These are phyloP conservation scores for Lolium perenne DNA, from an alignment of 176 grass and related monocot genomes.

Conservation along the genomic window DNA sequence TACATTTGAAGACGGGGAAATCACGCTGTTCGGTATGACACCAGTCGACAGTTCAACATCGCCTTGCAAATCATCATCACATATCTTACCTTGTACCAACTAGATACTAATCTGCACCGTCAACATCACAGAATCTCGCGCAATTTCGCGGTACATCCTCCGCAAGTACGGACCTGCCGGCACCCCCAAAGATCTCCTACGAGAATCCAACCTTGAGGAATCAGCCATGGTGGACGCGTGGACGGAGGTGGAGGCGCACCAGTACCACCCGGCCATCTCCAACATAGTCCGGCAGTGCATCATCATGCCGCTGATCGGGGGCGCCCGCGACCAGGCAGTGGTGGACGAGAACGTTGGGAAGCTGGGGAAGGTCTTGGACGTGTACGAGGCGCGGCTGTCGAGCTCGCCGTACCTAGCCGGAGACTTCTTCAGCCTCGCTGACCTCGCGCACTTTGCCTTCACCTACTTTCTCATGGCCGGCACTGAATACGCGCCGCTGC, in stretches of 20 bases:
- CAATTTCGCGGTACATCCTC: constrained; percentile 27
- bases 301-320: constrained; percentile 27
- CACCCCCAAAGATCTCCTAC: neutral
- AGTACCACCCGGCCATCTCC: constrained; percentile 16
- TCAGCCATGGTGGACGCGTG: constrained; percentile 38
- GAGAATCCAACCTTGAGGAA: neutral
- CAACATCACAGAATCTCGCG: constrained; percentile 35
- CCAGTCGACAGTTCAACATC: neutral
- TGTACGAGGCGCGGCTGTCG: constrained; percentile 49
- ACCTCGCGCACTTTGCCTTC: constrained; percentile 53
- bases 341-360: constrained; percentile 46
- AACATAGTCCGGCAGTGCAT: constrained; percentile 29
- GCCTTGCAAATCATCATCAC: neutral
- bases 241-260: neutral
- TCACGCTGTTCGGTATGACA: constrained; percentile 34
- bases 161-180: constrained; percentile 27
- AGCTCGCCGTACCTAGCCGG: constrained; percentile 44
- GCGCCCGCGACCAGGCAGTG: constrained; percentile 23
- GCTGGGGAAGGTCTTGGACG: constrained; percentile 37
- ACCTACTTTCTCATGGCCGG: constrained; percentile 42
- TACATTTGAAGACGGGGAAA: constrained; percentile 38
- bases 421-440: constrained; percentile 51
- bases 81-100: neutral
- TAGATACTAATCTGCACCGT: neutral
- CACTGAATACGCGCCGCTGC: constrained; percentile 21